Evolutionary conservation across 2,329 filamentous ascomycete genomes (phyloP).

Genomic region (Beauveria scarabaeidicola): DNA sequence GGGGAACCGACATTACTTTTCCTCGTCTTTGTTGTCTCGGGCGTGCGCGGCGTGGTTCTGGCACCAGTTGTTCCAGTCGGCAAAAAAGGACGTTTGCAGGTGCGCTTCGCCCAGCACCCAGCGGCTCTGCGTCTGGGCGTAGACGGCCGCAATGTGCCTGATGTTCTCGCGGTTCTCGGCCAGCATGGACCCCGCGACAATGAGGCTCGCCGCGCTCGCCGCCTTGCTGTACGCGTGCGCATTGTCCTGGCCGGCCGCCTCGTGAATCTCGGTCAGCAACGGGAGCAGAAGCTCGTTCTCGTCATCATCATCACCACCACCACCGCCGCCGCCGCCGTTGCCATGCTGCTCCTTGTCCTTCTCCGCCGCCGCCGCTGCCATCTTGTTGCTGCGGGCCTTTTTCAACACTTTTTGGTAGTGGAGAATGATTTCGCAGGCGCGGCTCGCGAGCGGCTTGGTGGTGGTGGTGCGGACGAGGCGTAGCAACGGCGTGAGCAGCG

Average conservation of each 20-base stretch:
- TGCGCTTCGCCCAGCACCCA: slow-evolving; percentile 52
- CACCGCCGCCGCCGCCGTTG: too few species aligned
- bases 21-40: slow-evolving; percentile 13
- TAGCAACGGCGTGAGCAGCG: slow-evolving; percentile 68
- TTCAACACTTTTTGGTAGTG: slow-evolving; percentile 60
- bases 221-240: slow-evolving; percentile 66
- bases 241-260: slow-evolving; percentile 52
- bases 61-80: slow-evolving; percentile 69
- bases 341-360: slow-evolving; percentile 8
- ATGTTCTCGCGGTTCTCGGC: slow-evolving; percentile 44
- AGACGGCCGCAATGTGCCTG: slow-evolving; percentile 51
- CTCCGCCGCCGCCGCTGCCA: slow-evolving; percentile 31
- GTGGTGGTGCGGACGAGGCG: slow-evolving; percentile 66
- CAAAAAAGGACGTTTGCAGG: slow-evolving; percentile 58
- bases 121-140: slow-evolving; percentile 48
- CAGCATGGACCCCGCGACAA: slow-evolving; percentile 56
- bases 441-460: slow-evolving; percentile 65
- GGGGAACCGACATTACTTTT: background rate
- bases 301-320: slow-evolving; percentile 28
- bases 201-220: slow-evolving; percentile 63
- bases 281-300: slow-evolving; percentile 39
- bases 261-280: slow-evolving; percentile 59
- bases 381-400: slow-evolving; percentile 39
- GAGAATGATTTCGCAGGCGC: slow-evolving; percentile 63
- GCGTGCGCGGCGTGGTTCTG: slow-evolving; percentile 37